Conservation (phyloP, 768 basidiomycete species). For the Termitomyces sp. region DNA sequence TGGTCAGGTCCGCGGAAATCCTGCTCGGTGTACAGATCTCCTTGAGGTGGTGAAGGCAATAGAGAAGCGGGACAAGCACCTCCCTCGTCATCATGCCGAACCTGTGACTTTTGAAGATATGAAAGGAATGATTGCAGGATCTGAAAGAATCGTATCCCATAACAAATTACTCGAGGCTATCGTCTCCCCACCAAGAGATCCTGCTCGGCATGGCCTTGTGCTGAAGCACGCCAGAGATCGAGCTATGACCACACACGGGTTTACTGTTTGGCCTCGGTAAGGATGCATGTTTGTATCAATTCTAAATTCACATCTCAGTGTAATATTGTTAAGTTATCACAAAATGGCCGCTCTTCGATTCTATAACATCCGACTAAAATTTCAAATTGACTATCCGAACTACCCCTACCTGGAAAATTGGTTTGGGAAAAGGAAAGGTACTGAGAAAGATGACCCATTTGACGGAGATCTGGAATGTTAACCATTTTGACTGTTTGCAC, state of each 20-base stretch:
- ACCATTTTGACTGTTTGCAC: too few relatives aligned
- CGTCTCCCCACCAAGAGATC: neutral
- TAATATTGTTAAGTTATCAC: neutral
- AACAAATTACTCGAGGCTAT: neutral
- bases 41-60: neutral
- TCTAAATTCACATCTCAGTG: too few relatives aligned
- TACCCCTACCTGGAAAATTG: neutral
- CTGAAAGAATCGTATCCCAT: neutral
- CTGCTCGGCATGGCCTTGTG: too few relatives aligned
- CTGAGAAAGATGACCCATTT: too few relatives aligned
- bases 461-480: neutral
- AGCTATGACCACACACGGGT: neutral
- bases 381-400: neutral
- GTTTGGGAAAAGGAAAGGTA: neutral
- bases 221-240: neutral
- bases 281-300: too few relatives aligned
- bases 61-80: neutral
- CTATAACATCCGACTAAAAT: neutral
- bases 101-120: neutral
- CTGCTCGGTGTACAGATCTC: neutral
- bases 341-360: neutral
- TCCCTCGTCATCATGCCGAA: neutral
- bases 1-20: neutral
- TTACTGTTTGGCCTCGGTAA: neutral
- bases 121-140: neutral